Base-by-base conservation (phyloP, 257 asterid genomes). In the Salvia splendens region DNA sequence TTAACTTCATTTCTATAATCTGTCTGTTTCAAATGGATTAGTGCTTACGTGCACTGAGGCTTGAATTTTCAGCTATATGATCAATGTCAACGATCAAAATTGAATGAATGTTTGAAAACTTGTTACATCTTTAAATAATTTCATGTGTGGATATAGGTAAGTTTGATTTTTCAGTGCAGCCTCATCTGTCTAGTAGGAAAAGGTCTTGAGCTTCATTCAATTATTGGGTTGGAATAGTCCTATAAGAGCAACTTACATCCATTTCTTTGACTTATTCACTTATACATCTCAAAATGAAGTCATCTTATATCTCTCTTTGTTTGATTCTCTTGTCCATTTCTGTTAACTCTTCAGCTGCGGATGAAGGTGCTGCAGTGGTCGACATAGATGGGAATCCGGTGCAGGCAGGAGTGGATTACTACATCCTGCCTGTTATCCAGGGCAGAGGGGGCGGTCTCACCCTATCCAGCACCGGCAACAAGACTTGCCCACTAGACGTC, bases 371-470 rank as follows among this genome's bases (percentile, higher is more conserved):
- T 33, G 6, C 38, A 5, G 84, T 85, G 33, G 68, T 73, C 33
- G 89, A 81, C 85, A 70, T 68, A 5, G 75, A 61, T 12, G 77
- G 84, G 14, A 74, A 79, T 0, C 4, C 41, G 3, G 48, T 84
- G 60, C 72, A 35, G 4, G 65, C 72, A 0, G 89, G 86, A 4
- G 61, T 32, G n/a, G 57, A 77, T 20, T 87, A 85, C 74, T 78
- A 78, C 77, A 70, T 79, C 3, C 16, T 88, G 56, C 91, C 93
- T 1, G 81, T 79, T 0, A 9, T 76, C 24, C 89, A 87, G 2
- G 89, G 87, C 56, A 47, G 83, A 8, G 95, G 92, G 3, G 95
- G 95, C 0, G 95, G 92, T n/a, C 80, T 88, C 30, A 80, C 85
- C 6, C 65, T 82, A 47, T 69, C 64, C 67, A 47, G 67, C 72